A percentile compares a stretch with the other conserved stretches of the same genome.
Conservation (phyloP, 176 grass and related monocot species). For the Elymus sibiricus region DNA sequence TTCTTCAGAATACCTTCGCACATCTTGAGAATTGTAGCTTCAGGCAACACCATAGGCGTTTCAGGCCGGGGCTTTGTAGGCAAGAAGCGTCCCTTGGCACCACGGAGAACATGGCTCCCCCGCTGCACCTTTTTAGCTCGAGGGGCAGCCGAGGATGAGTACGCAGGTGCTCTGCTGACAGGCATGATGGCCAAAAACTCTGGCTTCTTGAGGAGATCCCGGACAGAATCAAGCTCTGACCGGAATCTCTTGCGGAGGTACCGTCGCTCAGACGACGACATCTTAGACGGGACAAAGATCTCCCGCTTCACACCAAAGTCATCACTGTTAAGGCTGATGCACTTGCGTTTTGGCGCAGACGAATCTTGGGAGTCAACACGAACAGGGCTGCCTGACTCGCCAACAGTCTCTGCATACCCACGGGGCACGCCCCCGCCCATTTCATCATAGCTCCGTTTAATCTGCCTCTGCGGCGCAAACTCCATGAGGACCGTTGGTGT, state of each 20-base stretch:
- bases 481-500: slow-evolving; percentile 58
- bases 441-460: slow-evolving; percentile 44
- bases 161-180: slow-evolving; percentile 29
- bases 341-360: slow-evolving; percentile 68
- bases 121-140: slow-evolving; percentile 38
- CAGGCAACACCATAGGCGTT: background rate
- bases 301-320: slow-evolving; percentile 55
- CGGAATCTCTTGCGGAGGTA: slow-evolving; percentile 55
- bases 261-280: slow-evolving; percentile 64
- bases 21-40: slow-evolving; percentile 52
- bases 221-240: slow-evolving; percentile 53
- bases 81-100: slow-evolving; percentile 47
- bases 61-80: slow-evolving; percentile 41
- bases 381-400: slow-evolving; percentile 59
- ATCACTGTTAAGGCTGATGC: slow-evolving; percentile 68
- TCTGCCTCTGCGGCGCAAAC: slow-evolving; percentile 48
- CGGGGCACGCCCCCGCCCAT: slow-evolving; percentile 28
- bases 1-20: slow-evolving; percentile 83
- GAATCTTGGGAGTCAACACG: slow-evolving; percentile 73
- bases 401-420: slow-evolving; percentile 28
- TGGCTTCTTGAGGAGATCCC: slow-evolving; percentile 55
- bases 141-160: slow-evolving; percentile 44
- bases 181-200: background rate
- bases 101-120: slow-evolving; percentile 40
- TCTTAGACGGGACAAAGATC: slow-evolving; percentile 55